Conservation (phyloP, 2,329 filamentous ascomycete species). For the Aspergillus hiratsukae region DNA sequence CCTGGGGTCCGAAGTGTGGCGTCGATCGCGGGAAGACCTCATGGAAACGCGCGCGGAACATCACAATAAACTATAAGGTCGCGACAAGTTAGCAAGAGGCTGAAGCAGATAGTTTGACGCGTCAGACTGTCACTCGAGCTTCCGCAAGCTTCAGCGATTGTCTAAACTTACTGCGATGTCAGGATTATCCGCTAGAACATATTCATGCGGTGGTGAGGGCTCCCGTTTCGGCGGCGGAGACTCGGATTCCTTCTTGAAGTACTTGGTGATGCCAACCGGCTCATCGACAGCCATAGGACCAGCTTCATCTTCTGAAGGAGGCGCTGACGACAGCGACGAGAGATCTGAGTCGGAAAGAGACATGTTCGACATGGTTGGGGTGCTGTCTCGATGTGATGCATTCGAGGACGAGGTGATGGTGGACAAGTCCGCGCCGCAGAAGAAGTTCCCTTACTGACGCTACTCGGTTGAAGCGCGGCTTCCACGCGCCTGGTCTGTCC, state of each 20-base stretch:
- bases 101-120: constrained; percentile 29
- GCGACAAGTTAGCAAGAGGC: constrained; percentile 32
- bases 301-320: constrained; percentile 56
- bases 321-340: constrained; percentile 55
- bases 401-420: constrained; percentile 20
- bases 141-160: constrained; percentile 32
- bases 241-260: constrained; percentile 44
- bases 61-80: constrained; percentile 77
- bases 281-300: constrained; percentile 37
- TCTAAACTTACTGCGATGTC: constrained; percentile 77
- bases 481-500: constrained; percentile 28
- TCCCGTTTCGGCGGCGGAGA: constrained; percentile 73
- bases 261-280: constrained; percentile 42
- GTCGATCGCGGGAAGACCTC: constrained; percentile 85
- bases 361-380: constrained; percentile 30
- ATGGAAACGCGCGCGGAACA: constrained; percentile 92
- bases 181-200: constrained; percentile 81
- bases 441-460: constrained; percentile 23
- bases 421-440: constrained; percentile 18
- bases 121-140: constrained; percentile 8
- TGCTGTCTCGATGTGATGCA: constrained; percentile 27
- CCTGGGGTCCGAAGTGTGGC: constrained; percentile 87
- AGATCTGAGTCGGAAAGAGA: constrained; percentile 54
- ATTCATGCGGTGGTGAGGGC: constrained; percentile 85
- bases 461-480: constrained; percentile 29